Base-by-base conservation (phyloP, 2,329 filamentous ascomycete genomes). In the Penicillium freii region DNA sequence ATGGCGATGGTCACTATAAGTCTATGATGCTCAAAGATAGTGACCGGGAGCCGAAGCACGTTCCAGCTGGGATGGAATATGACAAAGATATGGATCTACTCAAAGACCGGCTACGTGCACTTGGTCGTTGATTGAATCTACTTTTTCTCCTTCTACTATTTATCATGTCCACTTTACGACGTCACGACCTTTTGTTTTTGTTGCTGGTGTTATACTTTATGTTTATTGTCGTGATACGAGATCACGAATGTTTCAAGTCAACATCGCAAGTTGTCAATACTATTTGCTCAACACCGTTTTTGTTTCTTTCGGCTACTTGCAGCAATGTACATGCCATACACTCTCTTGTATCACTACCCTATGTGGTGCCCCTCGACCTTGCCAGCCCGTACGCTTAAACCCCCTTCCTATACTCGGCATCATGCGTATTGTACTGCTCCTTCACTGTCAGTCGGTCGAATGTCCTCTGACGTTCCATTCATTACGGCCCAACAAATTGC, bases 1-100 rank as follows among this genome's bases (percentile, higher is more conserved):
- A 77, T 53, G 78, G 78, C 25, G 78, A 81, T 68, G 74, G 71
- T 2, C 71, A 76, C 27, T 78, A 78, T 59, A 69, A 71, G n/a
- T 75, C 74, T 3, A 61, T 76, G 19, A 67, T 71, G 23, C 54
- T 76, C 17, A 75, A 73, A 51, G 65, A 67, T 15, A 43, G 51
- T 31, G 60, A 64, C 5, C 57, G 51, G 8, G 60, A 56, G 17
- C 54, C 31, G 31, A 70, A 66, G 44, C 62, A 59, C 33, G 33
- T 15, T 43, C 42, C 42, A 4, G 42, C 36, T 34, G 64, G 53
- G 19, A 59, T 57, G 45, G 60, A 65, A 27, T 39, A 58, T 47
- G 69, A 70, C 19, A 62, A 60, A 36, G 69, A 73, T 46, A 65
- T 72, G 62, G 69, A 71, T 21, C 46, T 63, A 34, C 51, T 73